Conservation (phyloP, 768 basidiomycete species). For the Russula olivacea region DNA sequence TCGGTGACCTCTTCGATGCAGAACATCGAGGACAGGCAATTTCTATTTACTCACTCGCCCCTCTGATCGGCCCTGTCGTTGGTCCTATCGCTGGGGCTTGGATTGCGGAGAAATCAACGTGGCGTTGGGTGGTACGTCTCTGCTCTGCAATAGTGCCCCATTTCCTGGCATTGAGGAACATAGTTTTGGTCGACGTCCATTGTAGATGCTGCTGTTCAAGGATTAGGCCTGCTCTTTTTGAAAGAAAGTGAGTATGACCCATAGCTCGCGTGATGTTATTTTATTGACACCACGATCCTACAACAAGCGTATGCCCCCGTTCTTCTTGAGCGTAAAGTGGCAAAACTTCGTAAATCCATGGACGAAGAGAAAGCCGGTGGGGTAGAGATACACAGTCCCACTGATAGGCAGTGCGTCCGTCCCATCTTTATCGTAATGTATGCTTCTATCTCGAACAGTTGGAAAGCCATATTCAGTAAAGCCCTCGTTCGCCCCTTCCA, state of each 20-base stretch:
- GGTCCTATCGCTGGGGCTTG: conserved; percentile 64
- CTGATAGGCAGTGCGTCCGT: conserved; percentile 39
- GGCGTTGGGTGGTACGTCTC: conserved; percentile 58
- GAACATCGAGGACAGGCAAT: conserved; percentile 65
- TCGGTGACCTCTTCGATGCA: conserved; percentile 48
- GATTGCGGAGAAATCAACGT: conserved; percentile 56
- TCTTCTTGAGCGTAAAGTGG: conserved; percentile 48
- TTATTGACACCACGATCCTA: not conserved
- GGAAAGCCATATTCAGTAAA: conserved; percentile 44
- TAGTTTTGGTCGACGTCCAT: conserved; percentile 70
- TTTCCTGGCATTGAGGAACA: not conserved
- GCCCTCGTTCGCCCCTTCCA: conserved; percentile 64
- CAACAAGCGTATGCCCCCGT: conserved; percentile 30
- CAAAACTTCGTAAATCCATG: conserved; percentile 38
- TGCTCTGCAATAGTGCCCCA: too few relatives aligned
- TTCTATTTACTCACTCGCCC: conserved; percentile 50
- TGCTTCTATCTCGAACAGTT: conserved; percentile 35
- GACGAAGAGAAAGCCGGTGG: conserved; percentile 42
- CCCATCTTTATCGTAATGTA: not conserved
- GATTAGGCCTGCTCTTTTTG: conserved; percentile 50
- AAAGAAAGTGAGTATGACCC: conserved; percentile 49
- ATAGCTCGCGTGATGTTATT: not conserved
- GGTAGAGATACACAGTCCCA: conserved; percentile 41
- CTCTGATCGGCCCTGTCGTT: conserved; percentile 46
- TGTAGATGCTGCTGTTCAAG: conserved; percentile 47